Conservation (phyloP, 2,329 filamentous ascomycete species). For the Cladosporium velox region DNA sequence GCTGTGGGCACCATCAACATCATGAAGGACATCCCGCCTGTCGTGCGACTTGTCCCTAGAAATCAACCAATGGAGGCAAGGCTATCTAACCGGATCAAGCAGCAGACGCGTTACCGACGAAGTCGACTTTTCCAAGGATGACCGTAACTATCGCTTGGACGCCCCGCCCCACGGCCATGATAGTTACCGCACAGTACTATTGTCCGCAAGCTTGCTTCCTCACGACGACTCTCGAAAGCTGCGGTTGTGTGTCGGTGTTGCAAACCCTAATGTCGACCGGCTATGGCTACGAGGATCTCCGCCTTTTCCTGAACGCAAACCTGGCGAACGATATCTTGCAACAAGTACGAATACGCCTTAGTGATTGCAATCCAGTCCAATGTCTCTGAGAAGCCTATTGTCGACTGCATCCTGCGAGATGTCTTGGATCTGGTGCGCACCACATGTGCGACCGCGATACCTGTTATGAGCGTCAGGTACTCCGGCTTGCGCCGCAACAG, state of each 20-base stretch:
- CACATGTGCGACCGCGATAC: background rate
- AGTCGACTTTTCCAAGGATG: background rate
- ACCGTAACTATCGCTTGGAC: background rate
- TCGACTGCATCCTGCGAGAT: background rate
- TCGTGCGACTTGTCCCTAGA: background rate
- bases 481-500: background rate
- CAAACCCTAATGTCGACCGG: background rate
- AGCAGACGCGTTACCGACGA: background rate
- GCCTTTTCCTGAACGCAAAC: background rate
- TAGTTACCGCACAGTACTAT: background rate
- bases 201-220: background rate
- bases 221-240: background rate
- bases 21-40: background rate
- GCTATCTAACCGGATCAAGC: background rate
- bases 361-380: background rate
- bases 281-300: background rate
- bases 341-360: background rate
- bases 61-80: background rate
- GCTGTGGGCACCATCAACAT: background rate
- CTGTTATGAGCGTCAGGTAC: background rate
- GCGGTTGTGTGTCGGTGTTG: background rate
- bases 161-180: background rate
- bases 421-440: background rate
- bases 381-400: background rate
- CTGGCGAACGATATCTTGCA: background rate